Base-by-base conservation (phyloP, 345 rosid species). In the Eucalyptus fibrosa region DNA sequence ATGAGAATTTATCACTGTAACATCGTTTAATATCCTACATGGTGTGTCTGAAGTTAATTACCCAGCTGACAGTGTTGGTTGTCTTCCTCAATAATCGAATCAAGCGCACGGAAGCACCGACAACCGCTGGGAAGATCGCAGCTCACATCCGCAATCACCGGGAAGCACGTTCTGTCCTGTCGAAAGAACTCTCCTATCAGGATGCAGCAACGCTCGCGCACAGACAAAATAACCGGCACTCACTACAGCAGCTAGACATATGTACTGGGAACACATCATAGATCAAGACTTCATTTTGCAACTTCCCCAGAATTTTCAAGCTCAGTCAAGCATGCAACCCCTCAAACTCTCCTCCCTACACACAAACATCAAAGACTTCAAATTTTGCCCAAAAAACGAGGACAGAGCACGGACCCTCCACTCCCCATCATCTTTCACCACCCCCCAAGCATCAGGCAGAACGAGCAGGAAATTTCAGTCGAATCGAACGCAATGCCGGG, bases 1-100 rank as follows among this genome's bases (percentile, higher is more conserved):
- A 72, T 47, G 87, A 26, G 37, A 86, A 51, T 12, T 82, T 67
- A 89, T 55, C 89, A 50, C 19, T 30, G 12, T 40, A 40, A 72
- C 40, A 49, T 45, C 24, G 87, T 23, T 28, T 45, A 88, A 87
- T 26, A 86, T 50, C 55, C 34, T 87, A 88, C 72, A 19, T 32
- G 40, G 77, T 42, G n/a, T 4, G 34, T 30, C 82, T 45, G 47
- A 89, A 56, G 53, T 50, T 53, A 51, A 44, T 90, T 91, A 93
- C 94, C 95, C 26, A 94, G 89, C 88, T 94, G 91, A 89, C 93
- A 93, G 86, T 89, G 93, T 26, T 87, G 91, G 49, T 87, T 77
- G 87, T 56, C 89, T 87, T 94, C 93, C 45, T 92, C 93, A 34
- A 86, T 56, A 49, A 28, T 86, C 60, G 86, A 86, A 32, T 85